Conservation (phyloP, 1,284 basidiomycete species). For the Neolentinus lepideus region DNA sequence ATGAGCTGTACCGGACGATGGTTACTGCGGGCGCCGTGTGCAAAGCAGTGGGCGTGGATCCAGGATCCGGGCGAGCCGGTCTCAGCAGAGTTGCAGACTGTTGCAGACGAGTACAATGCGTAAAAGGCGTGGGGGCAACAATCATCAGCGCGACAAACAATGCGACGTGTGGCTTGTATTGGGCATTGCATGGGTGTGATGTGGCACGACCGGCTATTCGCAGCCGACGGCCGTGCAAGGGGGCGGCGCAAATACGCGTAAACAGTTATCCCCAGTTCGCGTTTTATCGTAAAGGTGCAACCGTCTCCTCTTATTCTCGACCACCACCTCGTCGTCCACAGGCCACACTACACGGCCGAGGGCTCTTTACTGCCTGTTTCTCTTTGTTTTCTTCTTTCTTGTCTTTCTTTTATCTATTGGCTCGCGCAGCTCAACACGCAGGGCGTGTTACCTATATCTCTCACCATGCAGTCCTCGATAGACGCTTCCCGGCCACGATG, state of each 20-base stretch:
- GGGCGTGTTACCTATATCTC: slow-evolving; percentile 33
- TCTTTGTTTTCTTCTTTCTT: slow-evolving; percentile 10
- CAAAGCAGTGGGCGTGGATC: background rate
- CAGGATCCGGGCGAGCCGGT: background rate
- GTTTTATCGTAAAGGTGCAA: background rate
- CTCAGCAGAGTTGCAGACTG: background rate
- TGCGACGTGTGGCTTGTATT: background rate
- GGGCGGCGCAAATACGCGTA: background rate
- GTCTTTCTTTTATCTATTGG: slow-evolving; percentile 17
- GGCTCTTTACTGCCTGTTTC: background rate
- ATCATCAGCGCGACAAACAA: no score
- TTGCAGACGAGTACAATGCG: no score
- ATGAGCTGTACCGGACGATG: background rate
- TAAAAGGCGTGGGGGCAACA: background rate
- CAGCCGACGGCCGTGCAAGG: background rate
- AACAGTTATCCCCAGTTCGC: background rate
- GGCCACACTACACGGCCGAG: background rate
- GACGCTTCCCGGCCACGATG: slow-evolving; percentile 18
- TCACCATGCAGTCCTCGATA: slow-evolving; percentile 23
- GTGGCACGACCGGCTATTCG: background rate
- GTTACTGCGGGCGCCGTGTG: background rate
- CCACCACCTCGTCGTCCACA: background rate
- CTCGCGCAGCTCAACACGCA: slow-evolving; percentile 29
- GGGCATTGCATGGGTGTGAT: background rate
- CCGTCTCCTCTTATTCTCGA: background rate